Evolutionary conservation across 2,329 filamentous ascomycete species (phyloP).

Genomic region (Apiospora sp.): DNA sequence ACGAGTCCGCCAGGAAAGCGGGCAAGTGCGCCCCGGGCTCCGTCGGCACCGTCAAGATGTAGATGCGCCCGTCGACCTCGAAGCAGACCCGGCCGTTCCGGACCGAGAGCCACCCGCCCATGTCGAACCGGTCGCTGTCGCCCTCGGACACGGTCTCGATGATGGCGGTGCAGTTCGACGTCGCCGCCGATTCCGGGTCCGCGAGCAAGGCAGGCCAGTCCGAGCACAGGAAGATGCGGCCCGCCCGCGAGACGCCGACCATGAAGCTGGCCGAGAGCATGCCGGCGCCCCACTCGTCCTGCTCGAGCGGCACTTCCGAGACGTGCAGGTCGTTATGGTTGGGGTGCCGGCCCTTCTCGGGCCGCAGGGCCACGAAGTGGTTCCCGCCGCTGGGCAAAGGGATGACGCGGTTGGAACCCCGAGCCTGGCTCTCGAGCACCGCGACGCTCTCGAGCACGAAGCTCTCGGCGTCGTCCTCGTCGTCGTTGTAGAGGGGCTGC

Average conservation of each 20-base stretch:
- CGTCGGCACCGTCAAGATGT: constrained; percentile 49
- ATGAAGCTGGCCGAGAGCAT: constrained; percentile 51
- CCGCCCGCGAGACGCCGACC: constrained; percentile 52
- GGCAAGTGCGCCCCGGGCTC: constrained; percentile 33
- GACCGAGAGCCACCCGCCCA: constrained; percentile 55
- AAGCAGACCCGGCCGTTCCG: constrained; percentile 51
- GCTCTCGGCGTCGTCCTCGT: constrained; percentile 32
- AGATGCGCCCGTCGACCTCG: constrained; percentile 51
- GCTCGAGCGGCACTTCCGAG: constrained; percentile 39
- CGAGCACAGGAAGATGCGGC: constrained; percentile 52
- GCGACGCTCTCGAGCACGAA: constrained; percentile 14
- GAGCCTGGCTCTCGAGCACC: constrained; percentile 5
- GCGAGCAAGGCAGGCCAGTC: constrained; percentile 49
- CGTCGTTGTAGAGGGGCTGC: not conserved
- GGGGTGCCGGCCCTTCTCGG: constrained; percentile 32
- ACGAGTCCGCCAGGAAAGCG: constrained; percentile 28
- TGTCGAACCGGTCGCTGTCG: constrained; percentile 49
- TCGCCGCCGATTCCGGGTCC: constrained; percentile 35
- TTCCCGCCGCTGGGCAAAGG: constrained; percentile 30
- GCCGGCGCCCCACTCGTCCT: constrained; percentile 57
- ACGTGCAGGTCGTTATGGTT: constrained; percentile 29
- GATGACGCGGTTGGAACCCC: not conserved
- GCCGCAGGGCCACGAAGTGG: constrained; percentile 38
- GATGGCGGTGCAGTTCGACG: constrained; percentile 44
- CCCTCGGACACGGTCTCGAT: constrained; percentile 49